Evolutionary conservation across 495 filamentous ascomycete genomes (phyloP), one percentile per base, ranked within the genome.

Genomic region (Xylaria sp.): DNA sequence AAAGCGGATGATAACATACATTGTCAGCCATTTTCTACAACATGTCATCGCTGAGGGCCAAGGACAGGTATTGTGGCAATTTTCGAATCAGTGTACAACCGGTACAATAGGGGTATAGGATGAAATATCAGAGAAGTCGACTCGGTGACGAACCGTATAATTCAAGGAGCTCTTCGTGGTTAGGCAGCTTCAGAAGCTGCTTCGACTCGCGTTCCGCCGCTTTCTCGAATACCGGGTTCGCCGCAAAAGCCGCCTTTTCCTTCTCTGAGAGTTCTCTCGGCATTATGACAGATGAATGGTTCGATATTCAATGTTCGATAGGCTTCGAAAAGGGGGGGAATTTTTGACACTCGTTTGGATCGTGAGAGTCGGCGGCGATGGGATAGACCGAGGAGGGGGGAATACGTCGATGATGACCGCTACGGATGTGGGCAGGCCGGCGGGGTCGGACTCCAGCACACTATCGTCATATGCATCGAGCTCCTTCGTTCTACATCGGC

Each of bases 181-280:
- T 78, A 14, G 88, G 89, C 83, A 88, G 89, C 69, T 81, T 80
- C 65, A 85, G 88, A 67, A 93, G 84, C 83, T 92, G 89, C 78
- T 86, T 86, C 81, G 82, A 86, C 72, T 92, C 88, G 77, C 84
- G 84, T 73, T 90, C 87, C 65, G 92, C 88, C 0, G 68, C 68
- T 74, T 83, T 85, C 74, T 86, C 75, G 82, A 90, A 90, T 52
- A 83, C 87, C 61, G 82, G 78, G 77, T 80, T 83, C 35, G 78
- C 71, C 44, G 77, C 72, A 67, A 80, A 70, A 17, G 68, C 68
- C 3, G 55, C 67, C 67, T 69, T 70, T 8, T 63, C 58, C 29
- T 63, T 63, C 1, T 37, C 33, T 31, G 58, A 26, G 4, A 53
- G 46, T 55, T 70, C 33, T 62, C 35, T 63, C 14, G 58, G 74